phyloP scores from a whole-genome alignment of 345 rosid genomes.

The Gossypium stocksii region DNA sequence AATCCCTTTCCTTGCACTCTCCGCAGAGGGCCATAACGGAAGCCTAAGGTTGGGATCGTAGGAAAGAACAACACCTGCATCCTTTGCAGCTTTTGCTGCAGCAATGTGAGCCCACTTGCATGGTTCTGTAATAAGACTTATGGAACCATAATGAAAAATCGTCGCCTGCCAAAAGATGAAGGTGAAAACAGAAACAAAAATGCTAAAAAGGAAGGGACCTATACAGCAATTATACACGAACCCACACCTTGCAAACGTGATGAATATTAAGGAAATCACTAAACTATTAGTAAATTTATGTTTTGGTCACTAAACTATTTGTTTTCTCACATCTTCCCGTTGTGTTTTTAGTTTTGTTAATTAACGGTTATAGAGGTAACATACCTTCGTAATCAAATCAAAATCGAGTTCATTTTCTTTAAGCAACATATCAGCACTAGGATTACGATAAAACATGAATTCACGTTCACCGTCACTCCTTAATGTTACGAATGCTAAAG shows the following conservation, averaged over 20 bases:
- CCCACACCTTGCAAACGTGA: background rate
- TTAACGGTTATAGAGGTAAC: background rate
- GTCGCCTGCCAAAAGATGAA: conserved; percentile 58
- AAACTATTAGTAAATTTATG: too few relatives aligned
- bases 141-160: conserved; percentile 90
- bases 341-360: conserved; percentile 6
- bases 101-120: conserved; percentile 92
- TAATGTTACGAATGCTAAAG: conserved; percentile 89
- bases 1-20: conserved; percentile 79
- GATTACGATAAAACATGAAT: conserved; percentile 97
- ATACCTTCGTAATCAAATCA: conserved; percentile 77
- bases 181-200: background rate
- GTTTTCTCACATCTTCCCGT: background rate
- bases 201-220: background rate
- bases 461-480: conserved; percentile 90
- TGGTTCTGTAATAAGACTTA: conserved; percentile 96
- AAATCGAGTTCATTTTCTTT: conserved; percentile 76
- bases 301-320: background rate
- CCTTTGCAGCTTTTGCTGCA: conserved; percentile 89
- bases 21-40: conserved; percentile 86
- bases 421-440: conserved; percentile 96
- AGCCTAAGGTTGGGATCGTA: conserved; percentile 96
- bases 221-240: background rate
- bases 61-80: conserved; percentile 78
- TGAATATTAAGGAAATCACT: background rate